Evolutionary conservation across 1,139 yeast species (phyloP), one percentile per base, ranked within the genome.

Genomic region (Kurtzmaniella quercitrusa): DNA sequence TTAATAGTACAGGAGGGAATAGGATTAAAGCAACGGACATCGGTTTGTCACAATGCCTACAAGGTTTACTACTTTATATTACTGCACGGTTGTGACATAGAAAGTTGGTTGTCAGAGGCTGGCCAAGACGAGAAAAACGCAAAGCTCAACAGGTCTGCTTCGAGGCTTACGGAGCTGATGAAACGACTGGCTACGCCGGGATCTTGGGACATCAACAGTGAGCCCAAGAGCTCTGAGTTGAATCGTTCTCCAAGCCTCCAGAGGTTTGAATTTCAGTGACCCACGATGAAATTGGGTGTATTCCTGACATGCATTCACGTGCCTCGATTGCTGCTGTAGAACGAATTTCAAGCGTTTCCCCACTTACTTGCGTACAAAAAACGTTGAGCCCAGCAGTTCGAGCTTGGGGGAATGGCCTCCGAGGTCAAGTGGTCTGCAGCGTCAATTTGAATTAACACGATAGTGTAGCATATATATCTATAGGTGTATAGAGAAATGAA

Each of bases 1-100:
- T 49, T 53, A 1, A 47, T 68, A 15, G 47, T 71, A 2, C 73
- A 66, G 43, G 60, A 54, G 41, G 76, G 75, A 0, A 46, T 68
- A 10, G 61, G 66, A 60, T 44, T 47, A 17, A 48, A 55, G 34
- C 52, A 62, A 47, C 54, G 55, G 37, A 31, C 40, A 3, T 51
- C 50, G 37, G 48, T 67, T 2, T 46, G 56, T 18, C 43, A 49
- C 10, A 57, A 56, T 37, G 56, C 68, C 1, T 50, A 54, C 29
- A 63, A 59, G 21, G 59, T 67, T 2, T 56, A 53, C 40, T 46
- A 48, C 16, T 42, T 51, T 15, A 45, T 65, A 12, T 42, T 49
- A 2, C 39, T 42, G 2, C 40, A 48, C 8, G 53, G 56, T 37
- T 49, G 37, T 6, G 45, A 43, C 1, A 50, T 53, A 14, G 31